A percentile compares a stretch with the other conserved stretches of the same genome.
Conservation (phyloP, 306 rosid species). For the Glycine latifolia region DNA sequence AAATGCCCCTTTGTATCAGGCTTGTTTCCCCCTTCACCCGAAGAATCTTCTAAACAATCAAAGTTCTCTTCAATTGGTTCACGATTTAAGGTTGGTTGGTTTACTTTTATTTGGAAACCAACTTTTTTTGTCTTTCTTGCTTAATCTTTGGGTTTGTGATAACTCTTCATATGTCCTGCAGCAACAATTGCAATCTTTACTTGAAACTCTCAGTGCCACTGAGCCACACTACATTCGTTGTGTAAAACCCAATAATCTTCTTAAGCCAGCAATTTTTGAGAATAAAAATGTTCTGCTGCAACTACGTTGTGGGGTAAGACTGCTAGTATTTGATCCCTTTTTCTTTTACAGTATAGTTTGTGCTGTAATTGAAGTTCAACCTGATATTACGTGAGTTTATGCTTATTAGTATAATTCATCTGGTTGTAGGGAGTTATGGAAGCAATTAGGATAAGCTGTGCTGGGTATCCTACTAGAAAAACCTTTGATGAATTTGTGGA, state of each 20-base stretch:
- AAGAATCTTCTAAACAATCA: slow-evolving; percentile 79
- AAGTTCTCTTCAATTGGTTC: slow-evolving; percentile 91
- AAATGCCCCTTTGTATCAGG: slow-evolving; percentile 71
- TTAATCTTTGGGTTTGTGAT: slow-evolving; percentile 43
- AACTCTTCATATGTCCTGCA: slow-evolving; percentile 55
- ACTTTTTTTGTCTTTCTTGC: slow-evolving; percentile 27
- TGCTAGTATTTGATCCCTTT: slow-evolving; percentile 25
- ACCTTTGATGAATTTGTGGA: slow-evolving; percentile 79
- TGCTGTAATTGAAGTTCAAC: slow-evolving; percentile 29
- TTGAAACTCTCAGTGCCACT: slow-evolving; percentile 84
- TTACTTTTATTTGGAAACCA: not conserved
- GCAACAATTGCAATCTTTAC: slow-evolving; percentile 85
- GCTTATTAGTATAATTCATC: slow-evolving; percentile 2
- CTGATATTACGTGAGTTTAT: slow-evolving; percentile 31
- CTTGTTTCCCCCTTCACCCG: slow-evolving; percentile 68
- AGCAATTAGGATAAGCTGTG: slow-evolving; percentile 93
- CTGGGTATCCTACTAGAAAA: slow-evolving; percentile 90
- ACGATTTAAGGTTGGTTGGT: slow-evolving; percentile 72
- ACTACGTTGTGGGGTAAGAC: slow-evolving; percentile 89
- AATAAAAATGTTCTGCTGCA: slow-evolving; percentile 79
- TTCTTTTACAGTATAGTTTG: slow-evolving; percentile 15
- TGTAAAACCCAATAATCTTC: slow-evolving; percentile 88
- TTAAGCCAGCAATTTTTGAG: slow-evolving; percentile 89
- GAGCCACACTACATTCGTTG: slow-evolving; percentile 96
- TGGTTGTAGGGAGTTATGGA: slow-evolving; percentile 87